Percentiles rank a stretch among this genome's conserved stretches.
Conservation (phyloP, 2,329 filamentous ascomycete species). For the Thelonectria blattea region DNA sequence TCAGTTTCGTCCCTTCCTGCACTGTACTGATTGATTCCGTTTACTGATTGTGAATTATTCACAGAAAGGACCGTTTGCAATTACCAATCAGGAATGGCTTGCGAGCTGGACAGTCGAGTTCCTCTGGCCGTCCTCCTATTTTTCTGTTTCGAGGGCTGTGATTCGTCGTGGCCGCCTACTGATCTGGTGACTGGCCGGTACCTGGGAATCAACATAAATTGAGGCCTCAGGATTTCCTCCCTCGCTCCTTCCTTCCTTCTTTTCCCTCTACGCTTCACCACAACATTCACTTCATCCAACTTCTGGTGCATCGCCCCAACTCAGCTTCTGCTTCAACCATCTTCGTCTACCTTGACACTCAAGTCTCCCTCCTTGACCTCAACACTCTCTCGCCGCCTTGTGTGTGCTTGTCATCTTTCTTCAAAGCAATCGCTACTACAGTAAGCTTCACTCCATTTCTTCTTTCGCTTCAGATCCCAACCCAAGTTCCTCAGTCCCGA, state of each 20-base stretch:
- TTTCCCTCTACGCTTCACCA: background rate
- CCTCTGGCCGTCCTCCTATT: background rate
- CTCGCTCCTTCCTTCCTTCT: background rate
- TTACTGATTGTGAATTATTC: background rate
- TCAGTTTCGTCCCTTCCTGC: background rate
- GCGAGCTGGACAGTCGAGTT: background rate
- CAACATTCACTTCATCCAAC: background rate
- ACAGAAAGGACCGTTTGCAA: background rate
- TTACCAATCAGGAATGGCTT: background rate
- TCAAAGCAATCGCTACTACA: too few relatives aligned
- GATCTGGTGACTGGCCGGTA: background rate
- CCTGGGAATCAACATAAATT: background rate
- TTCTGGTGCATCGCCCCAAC: background rate
- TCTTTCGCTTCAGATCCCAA: too few relatives aligned
- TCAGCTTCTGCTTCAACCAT: background rate
- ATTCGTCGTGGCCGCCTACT: background rate
- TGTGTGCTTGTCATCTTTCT: too few relatives aligned
- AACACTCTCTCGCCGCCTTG: too few relatives aligned
- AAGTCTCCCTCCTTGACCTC: too few relatives aligned
- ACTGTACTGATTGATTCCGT: background rate
- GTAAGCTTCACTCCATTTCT: too few relatives aligned
- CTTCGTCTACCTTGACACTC: background rate
- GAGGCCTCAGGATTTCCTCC: background rate
- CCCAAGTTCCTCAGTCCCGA: too few relatives aligned
- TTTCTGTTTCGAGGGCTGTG: background rate